Conservation (phyloP, 2,329 filamentous ascomycete species). For the Trichophyton schoenleinii region DNA sequence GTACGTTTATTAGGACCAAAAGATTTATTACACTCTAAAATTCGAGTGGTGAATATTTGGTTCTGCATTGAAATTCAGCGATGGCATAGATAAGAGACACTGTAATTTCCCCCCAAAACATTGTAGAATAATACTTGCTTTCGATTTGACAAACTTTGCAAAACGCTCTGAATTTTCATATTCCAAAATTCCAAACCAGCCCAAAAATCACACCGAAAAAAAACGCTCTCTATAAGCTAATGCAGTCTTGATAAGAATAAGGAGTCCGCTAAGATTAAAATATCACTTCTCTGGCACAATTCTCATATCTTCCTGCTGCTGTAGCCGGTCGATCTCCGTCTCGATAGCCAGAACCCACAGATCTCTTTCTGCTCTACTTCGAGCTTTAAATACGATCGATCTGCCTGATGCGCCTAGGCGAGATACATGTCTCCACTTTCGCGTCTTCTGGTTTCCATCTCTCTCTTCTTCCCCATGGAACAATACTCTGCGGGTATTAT, state of each 20-base stretch:
- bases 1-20: too few species aligned
- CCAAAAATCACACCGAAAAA: not conserved
- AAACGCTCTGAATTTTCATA: too few species aligned
- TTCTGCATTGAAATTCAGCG: too few species aligned
- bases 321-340: conserved; percentile 52
- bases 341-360: conserved; percentile 55
- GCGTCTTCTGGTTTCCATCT: conserved; percentile 20
- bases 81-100: too few species aligned
- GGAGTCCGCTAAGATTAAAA: not conserved
- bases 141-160: not conserved
- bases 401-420: conserved; percentile 48
- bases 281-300: conserved; percentile 21
- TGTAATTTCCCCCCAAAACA: not conserved
- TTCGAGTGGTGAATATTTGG: too few species aligned
- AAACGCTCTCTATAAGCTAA: not conserved
- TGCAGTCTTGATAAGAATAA: not conserved
- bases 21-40: too few species aligned
- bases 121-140: not conserved
- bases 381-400: conserved; percentile 53
- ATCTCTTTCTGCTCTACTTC: conserved; percentile 53
- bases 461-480: conserved; percentile 37
- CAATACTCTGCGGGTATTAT: conserved; percentile 44
- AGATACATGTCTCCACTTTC: conserved; percentile 45
- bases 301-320: conserved; percentile 40
- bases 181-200: too few species aligned